Conservation (phyloP, 345 rosid species). For the Sapria himalayana region DNA sequence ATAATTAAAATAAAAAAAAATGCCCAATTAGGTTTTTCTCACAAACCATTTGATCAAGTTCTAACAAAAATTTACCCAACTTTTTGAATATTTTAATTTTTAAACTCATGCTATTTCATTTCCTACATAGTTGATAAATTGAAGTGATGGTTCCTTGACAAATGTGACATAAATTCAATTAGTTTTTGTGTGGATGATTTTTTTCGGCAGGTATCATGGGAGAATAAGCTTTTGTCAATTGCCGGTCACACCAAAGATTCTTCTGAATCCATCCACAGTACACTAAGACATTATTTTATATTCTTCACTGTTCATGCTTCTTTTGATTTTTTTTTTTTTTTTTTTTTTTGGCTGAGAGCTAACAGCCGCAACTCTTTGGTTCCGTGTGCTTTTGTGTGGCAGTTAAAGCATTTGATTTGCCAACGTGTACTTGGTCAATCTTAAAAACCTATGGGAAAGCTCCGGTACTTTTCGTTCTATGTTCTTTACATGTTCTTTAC, state of each 20-base stretch:
- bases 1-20: too few relatives aligned
- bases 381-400: slow-evolving; percentile 13
- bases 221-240: slow-evolving; percentile 66
- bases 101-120: too few relatives aligned
- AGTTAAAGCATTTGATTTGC: slow-evolving; percentile 80
- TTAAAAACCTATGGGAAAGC: slow-evolving; percentile 91
- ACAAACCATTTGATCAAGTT: too few relatives aligned
- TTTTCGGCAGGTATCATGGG: slow-evolving; percentile 62
- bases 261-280: slow-evolving; percentile 76
- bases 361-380: not conserved
- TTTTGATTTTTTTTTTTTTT: slow-evolving; percentile 1
- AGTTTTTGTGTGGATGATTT: too few relatives aligned
- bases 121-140: too few relatives aligned
- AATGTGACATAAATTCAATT: too few relatives aligned
- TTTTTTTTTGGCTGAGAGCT: slow-evolving; percentile 1
- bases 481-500: slow-evolving; percentile 4
- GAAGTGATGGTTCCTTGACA: too few relatives aligned
- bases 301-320: too few relatives aligned
- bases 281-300: slow-evolving; percentile 2
- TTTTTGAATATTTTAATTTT: too few relatives aligned
- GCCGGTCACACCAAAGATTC: slow-evolving; percentile 95
- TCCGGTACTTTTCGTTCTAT: slow-evolving; percentile 37
- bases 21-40: too few relatives aligned
- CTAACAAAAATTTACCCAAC: too few relatives aligned
- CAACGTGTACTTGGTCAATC: slow-evolving; percentile 55